Base-by-base conservation (phyloP, 163 green algal species). In the Scenedesmus sp. region DNA sequence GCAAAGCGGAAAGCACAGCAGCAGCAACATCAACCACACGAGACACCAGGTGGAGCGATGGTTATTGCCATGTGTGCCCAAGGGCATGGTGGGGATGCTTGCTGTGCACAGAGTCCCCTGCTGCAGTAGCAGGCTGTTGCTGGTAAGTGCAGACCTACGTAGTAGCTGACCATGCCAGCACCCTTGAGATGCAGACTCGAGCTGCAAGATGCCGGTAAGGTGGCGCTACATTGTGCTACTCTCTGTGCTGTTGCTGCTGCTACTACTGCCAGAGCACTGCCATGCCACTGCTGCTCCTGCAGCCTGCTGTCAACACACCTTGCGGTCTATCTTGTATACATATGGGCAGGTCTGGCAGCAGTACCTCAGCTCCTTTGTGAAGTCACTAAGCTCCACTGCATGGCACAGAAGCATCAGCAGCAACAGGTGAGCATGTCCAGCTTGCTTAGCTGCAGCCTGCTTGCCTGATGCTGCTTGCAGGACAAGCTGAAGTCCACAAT, bases 291-390 rank as follows among this genome's bases (percentile, higher is more conserved):
- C 70, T 79, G 70, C 46, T 57, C 26, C 77, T 85, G 77, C 13
- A 5, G 74, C 15, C 59, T 64, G 59, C 59, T 64, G 59, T 10
- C 20, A 52, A 59, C 88, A 12, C 74, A 97, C 97, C 96, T 97
- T 96, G 18, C 93, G 92, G n/a, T 97, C 94, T n/a, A 99, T 97
- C 79, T 94, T 94, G 90, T 98, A 99, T 0, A 98, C 93, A 88
- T 99, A 99, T 0, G 97, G 96, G 89, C 97, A 99, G 0, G 94
- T 97, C 82, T 97, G 93, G 86, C 97, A 99, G 89, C 95, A 96
- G 88, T 97, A 98, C 5, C 95, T 77, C n/a, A 99, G 94, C 57
- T 97, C 94, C 79, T 95, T 95, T 85, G 89, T 93, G 34, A 91
- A 94, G 46, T 93, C 93, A 59, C 90, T 95, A 20, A 95, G 81